phyloP scores from a whole-genome alignment of 345 rosid genomes.

The Brassica nigra region DNA sequence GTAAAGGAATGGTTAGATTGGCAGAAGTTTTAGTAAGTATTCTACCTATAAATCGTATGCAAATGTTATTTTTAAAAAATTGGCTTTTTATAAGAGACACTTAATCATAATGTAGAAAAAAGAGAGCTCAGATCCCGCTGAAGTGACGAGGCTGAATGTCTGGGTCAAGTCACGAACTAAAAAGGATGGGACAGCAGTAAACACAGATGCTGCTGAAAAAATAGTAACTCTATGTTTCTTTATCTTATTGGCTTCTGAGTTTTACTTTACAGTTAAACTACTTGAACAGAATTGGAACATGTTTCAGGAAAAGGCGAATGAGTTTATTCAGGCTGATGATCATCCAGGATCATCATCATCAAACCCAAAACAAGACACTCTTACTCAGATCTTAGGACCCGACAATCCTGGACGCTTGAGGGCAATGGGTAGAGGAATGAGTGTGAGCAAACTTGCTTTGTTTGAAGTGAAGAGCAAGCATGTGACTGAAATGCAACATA shows the following conservation, averaged over 20 bases:
- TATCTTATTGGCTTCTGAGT: background rate
- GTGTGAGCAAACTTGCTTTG: background rate
- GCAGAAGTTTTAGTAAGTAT: background rate
- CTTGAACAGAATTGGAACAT: background rate
- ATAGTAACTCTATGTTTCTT: background rate
- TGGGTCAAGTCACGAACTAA: background rate
- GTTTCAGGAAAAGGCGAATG: background rate
- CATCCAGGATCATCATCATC: background rate
- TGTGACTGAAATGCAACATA: background rate
- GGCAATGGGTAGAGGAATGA: constrained; percentile 10
- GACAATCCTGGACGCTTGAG: background rate
- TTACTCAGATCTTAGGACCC: background rate
- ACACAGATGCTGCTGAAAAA: background rate
- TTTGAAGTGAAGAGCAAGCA: background rate
- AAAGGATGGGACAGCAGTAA: background rate
- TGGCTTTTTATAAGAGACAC: background rate
- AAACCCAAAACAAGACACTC: constrained; percentile 7
- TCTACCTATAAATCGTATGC: background rate
- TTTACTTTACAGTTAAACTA: background rate
- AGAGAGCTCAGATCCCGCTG: background rate
- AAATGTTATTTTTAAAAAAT: too few species aligned
- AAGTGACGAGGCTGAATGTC: background rate
- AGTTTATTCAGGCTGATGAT: background rate
- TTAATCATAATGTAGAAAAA: background rate
- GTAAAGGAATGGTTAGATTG: background rate